Percentiles rank a stretch among this genome's conserved stretches.
phyloP scores from a whole-genome alignment of 2,329 filamentous ascomycete genomes.

The Monilinia aucupariae region DNA sequence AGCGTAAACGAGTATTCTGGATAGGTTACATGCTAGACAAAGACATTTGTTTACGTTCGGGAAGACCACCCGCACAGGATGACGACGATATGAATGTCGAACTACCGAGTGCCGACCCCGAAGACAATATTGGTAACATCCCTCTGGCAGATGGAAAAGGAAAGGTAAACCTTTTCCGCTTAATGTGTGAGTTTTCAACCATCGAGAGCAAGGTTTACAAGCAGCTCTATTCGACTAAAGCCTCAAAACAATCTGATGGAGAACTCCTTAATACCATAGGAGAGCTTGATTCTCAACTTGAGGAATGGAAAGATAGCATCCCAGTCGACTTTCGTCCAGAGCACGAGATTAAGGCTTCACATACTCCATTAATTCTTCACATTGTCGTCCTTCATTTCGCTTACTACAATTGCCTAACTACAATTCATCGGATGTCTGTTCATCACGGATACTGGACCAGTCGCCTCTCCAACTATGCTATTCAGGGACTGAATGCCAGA shows the following conservation, averaged over 20 bases:
- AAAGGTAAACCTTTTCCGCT: conserved; percentile 90
- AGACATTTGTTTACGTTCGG: conserved; percentile 68
- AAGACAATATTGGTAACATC: conserved; percentile 91
- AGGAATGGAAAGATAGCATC: conserved; percentile 95
- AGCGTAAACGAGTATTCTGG: conserved; percentile 75
- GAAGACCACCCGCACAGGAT: conserved; percentile 65
- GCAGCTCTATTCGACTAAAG: conserved; percentile 85
- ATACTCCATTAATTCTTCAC: conserved; percentile 90
- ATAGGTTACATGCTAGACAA: conserved; percentile 71
- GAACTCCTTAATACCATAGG: conserved; percentile 94
- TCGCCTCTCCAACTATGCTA: conserved; percentile 86
- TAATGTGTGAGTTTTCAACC: conserved; percentile 84
- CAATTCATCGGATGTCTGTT: conserved; percentile 96
- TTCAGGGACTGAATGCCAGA: conserved; percentile 84
- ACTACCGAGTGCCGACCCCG: conserved; percentile 81
- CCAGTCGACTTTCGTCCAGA: conserved; percentile 96
- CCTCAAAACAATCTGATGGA: conserved; percentile 84
- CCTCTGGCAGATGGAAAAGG: conserved; percentile 81
- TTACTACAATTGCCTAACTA: conserved; percentile 97
- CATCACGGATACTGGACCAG: conserved; percentile 99
- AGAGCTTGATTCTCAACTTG: conserved; percentile 81
- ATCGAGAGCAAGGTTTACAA: conserved; percentile 96
- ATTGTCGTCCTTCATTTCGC: conserved; percentile 92
- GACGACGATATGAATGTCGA: conserved; percentile 94
- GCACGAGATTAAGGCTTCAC: conserved; percentile 87